A percentile compares a stretch with the other conserved stretches of the same genome.
Evolutionary conservation across 2,329 filamentous ascomycete species (phyloP).

Genomic region (Corinectria fuckeliana): DNA sequence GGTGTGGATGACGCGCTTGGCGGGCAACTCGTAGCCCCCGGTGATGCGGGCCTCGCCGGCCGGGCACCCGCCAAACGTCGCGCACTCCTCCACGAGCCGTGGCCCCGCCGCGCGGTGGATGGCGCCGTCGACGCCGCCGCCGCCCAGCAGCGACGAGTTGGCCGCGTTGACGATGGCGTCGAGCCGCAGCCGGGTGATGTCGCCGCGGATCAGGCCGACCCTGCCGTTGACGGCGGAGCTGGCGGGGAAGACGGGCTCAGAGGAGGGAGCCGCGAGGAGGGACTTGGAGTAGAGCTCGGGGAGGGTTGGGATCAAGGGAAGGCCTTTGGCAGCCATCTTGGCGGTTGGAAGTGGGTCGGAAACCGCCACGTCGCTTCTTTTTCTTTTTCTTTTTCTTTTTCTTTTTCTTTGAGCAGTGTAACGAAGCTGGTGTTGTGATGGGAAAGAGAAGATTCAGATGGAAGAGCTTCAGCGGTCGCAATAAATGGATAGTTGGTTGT

Average conservation of each 20-base stretch:
- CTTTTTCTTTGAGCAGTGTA: no score
- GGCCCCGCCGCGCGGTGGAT: slow-evolving; percentile 86
- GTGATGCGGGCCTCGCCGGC: slow-evolving; percentile 89
- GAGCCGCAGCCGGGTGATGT: slow-evolving; percentile 80
- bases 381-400: no score
- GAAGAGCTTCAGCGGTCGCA: not conserved
- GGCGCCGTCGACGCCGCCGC: slow-evolving; percentile 88
- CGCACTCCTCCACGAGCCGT: slow-evolving; percentile 72
- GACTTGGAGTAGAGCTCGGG: slow-evolving; percentile 63
- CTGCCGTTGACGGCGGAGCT: slow-evolving; percentile 70
- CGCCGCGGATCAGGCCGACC: slow-evolving; percentile 73
- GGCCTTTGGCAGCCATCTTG: slow-evolving; percentile 37
- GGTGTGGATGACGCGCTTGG: slow-evolving; percentile 83
- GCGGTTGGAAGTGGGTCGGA: slow-evolving; percentile 33
- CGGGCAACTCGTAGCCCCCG: slow-evolving; percentile 75
- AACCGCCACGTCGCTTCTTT: no score
- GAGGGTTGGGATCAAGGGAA: slow-evolving; percentile 67
- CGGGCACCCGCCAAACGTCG: slow-evolving; percentile 71
- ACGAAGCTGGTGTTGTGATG: no score
- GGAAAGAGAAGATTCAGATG: not conserved
- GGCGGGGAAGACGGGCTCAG: slow-evolving; percentile 37
- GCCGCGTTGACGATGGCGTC: slow-evolving; percentile 95
- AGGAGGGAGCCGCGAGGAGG: slow-evolving; percentile 14
- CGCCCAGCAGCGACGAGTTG: slow-evolving; percentile 78
- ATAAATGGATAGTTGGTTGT: no score